Evolutionary conservation across 2,329 filamentous ascomycete genomes (phyloP), one percentile per base, ranked within the genome.

Genomic region (Aaosphaeria arxii): DNA sequence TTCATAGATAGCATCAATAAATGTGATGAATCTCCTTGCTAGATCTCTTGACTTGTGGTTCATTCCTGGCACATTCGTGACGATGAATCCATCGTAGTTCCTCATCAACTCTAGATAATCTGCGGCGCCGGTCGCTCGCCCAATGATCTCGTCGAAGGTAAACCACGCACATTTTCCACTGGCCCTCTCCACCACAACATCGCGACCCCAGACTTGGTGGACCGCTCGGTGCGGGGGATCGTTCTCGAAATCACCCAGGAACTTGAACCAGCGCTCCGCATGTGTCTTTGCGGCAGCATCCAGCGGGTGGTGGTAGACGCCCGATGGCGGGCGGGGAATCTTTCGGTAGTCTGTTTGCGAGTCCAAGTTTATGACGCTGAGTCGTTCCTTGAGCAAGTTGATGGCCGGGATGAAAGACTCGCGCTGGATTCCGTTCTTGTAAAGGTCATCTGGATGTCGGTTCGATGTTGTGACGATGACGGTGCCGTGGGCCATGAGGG

Each of bases 281-380:
- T 99, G 94, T 1, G 83, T 83, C 7, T 80, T 71, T 4, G 94
- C 91, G 44, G 87, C 85, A 6, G 78, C 78, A 68, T 92, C 91
- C 2, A 97, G 83, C 0, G 90, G 88, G 49, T 90, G 86, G 74
- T 97, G 89, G 71, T 97, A 99, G 13, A 99, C 94, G 35, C 89
- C 92, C 0, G 90, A 95, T 0, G 91, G 87, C 2, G 94, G 94
- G 1, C 94, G 84, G 1, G 92, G 90, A 48, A 99, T 95, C 72
- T 96, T 97, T 63, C 94, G 89, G 75, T 99, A 99, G 72, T 99
- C 94, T 35, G 91, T 99, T 4, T 87, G 85, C 2, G 91, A 96
- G 74, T 99, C 89, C 50, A 99, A 85, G 71, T 96, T 96, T 61
- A 99, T 88, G 42, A 97, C 89, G 46, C 88, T 85, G 6, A 99